Conservation (phyloP, 2,329 filamentous ascomycete species). For the Nemania sp. region DNA sequence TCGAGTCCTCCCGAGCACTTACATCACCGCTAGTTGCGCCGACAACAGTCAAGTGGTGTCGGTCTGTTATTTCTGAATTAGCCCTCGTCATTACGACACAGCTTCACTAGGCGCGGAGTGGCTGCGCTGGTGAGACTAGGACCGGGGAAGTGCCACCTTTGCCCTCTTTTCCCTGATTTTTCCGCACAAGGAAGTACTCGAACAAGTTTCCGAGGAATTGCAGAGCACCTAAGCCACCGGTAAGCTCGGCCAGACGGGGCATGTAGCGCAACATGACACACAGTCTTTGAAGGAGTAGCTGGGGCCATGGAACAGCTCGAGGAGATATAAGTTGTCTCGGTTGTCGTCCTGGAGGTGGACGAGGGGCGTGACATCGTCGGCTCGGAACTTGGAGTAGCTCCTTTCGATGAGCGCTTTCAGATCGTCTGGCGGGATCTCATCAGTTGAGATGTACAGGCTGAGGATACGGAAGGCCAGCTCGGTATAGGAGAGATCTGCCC, state of each 20-base stretch:
- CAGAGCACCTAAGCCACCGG: conserved; percentile 56
- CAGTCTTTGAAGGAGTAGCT: conserved; percentile 97
- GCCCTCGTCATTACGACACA: too few relatives aligned
- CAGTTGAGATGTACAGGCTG: conserved; percentile 80
- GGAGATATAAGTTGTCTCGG: conserved; percentile 78
- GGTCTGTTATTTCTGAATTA: conserved; percentile 48
- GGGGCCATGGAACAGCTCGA: conserved; percentile 95
- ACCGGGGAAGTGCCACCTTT: conserved; percentile 24
- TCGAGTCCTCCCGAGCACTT: not conserved
- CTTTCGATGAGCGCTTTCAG: conserved; percentile 80
- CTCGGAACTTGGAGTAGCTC: conserved; percentile 89
- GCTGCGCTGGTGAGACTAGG: too few relatives aligned
- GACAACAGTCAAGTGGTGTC: conserved; percentile 83
- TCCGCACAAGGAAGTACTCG: conserved; percentile 79
- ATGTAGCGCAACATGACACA: not conserved
- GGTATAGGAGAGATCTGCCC: conserved; percentile 77
- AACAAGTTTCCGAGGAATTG: conserved; percentile 97
- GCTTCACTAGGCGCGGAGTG: not conserved
- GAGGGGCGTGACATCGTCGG: conserved; percentile 75
- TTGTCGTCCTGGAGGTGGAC: conserved; percentile 76
- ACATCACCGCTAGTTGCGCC: conserved; percentile 80
- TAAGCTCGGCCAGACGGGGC: conserved; percentile 5
- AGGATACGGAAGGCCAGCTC: conserved; percentile 85
- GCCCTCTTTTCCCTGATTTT: conserved; percentile 70
- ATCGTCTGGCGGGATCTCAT: conserved; percentile 79